Conservation (phyloP, 2,329 filamentous ascomycete species). For the Apiospora sp. region DNA sequence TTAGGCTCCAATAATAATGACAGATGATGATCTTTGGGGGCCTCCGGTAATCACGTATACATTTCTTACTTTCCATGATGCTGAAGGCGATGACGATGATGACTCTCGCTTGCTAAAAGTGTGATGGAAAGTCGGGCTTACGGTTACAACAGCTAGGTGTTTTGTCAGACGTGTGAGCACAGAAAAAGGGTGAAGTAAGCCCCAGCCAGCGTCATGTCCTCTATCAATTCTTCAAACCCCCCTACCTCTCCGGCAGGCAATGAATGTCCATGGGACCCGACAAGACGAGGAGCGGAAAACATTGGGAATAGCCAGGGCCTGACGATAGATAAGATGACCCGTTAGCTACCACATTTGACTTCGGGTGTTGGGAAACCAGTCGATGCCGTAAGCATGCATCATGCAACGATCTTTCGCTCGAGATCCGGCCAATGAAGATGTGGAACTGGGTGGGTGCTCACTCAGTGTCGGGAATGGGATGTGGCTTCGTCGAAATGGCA, state of each 20-base stretch:
- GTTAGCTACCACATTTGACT: neutral
- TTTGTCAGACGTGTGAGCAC: neutral
- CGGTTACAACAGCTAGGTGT: neutral
- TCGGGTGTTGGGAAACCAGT: neutral
- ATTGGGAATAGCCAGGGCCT: neutral
- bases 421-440: neutral
- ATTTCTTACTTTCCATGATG: neutral
- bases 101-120: neutral
- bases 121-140: neutral
- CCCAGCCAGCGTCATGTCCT: neutral
- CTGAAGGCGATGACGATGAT: neutral
- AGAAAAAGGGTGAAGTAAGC: neutral
- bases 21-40: neutral
- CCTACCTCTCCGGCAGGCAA: neutral
- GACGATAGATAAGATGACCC: neutral
- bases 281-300: neutral
- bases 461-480: neutral
- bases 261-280: neutral
- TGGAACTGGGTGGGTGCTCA: neutral
- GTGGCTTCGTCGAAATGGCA: neutral
- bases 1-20: conserved; percentile 11
- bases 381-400: conserved; percentile 8
- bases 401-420: no score
- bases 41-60: neutral
- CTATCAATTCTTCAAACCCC: no score